phyloP scores from a whole-genome alignment of 192 early-diverging fungal genomes.

The Backusella macrospora region DNA sequence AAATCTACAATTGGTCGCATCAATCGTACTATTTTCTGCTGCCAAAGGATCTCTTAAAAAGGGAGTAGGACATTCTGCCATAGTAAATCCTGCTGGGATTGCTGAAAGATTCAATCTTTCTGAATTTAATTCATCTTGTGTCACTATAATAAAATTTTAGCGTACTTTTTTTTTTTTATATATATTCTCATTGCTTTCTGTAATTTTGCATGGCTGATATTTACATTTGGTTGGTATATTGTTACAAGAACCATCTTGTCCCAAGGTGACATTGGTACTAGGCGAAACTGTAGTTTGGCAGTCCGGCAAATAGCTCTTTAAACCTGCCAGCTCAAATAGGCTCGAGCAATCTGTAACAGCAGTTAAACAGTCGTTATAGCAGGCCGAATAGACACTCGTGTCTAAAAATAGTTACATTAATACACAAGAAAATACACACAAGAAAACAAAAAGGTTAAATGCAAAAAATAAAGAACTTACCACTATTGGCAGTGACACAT shows the following conservation, averaged over 20 bases:
- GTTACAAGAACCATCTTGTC: slow-evolving; percentile 3
- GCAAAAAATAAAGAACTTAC: not conserved
- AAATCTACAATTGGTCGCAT: slow-evolving; percentile 36
- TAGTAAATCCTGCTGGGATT: slow-evolving; percentile 17
- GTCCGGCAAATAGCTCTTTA: not conserved
- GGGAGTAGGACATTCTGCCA: slow-evolving; percentile 43
- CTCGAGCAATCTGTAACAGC: not conserved
- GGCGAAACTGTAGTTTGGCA: not conserved
- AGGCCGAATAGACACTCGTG: not conserved
- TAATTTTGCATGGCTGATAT: not conserved
- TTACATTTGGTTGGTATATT: slow-evolving; percentile 11
- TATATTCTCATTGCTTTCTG: not conserved
- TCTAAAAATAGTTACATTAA: not conserved
- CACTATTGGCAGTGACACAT: slow-evolving; percentile 1
- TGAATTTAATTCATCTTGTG: slow-evolving; percentile 7
- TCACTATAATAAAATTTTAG: slow-evolving; percentile 12
- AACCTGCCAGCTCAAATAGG: not conserved
- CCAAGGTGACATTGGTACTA: not conserved
- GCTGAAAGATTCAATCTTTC: slow-evolving; percentile 25
- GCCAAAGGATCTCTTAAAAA: slow-evolving; percentile 44
- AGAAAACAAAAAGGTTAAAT: not conserved
- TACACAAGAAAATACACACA: no score
- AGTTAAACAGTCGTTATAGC: not conserved
- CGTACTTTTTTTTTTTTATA: not conserved
- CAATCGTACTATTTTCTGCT: slow-evolving; percentile 24